Conservation (phyloP, 2,329 filamentous ascomycete genomes). For the Stemphylium beticola region DNA sequence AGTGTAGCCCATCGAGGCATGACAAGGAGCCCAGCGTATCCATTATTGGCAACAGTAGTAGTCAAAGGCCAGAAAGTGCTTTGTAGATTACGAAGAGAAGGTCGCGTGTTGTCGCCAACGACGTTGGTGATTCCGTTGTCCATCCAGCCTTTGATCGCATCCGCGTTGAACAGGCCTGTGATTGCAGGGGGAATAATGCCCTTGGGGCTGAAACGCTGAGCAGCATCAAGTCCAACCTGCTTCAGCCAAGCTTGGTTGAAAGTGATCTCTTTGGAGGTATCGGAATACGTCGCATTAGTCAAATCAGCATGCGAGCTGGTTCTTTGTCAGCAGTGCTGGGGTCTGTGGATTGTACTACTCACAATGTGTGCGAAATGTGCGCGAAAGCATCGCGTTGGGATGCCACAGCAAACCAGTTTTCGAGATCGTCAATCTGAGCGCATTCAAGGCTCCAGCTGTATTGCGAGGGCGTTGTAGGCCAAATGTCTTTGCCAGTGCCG, state of each 20-base stretch:
- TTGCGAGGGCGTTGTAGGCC: constrained; percentile 49
- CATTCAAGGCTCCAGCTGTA: constrained; percentile 61
- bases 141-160: constrained; percentile 64
- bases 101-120: constrained; percentile 69
- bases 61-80: constrained; percentile 64
- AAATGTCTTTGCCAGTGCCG: constrained; percentile 48
- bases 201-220: constrained; percentile 57
- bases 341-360: constrained; percentile 7
- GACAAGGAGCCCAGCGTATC: constrained; percentile 62
- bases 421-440: constrained; percentile 57
- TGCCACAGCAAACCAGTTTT: constrained; percentile 61
- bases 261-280: constrained; percentile 63
- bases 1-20: constrained; percentile 67
- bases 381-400: constrained; percentile 61
- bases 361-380: constrained; percentile 68
- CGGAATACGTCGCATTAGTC: constrained; percentile 66
- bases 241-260: constrained; percentile 67
- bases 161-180: constrained; percentile 69
- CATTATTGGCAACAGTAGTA: constrained; percentile 59
- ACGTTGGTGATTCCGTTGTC: constrained; percentile 65
- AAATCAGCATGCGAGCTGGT: constrained; percentile 60
- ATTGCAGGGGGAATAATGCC: constrained; percentile 69
- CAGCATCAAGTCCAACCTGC: constrained; percentile 58
- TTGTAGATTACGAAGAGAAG: constrained; percentile 59
- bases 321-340: constrained; percentile 7